Percentiles rank a stretch among this genome's conserved stretches.
These are phyloP conservation scores for Lasiodiplodia sp. DNA, from an alignment of 2,329 filamentous ascomycete species.

Conservation along the genomic window DNA sequence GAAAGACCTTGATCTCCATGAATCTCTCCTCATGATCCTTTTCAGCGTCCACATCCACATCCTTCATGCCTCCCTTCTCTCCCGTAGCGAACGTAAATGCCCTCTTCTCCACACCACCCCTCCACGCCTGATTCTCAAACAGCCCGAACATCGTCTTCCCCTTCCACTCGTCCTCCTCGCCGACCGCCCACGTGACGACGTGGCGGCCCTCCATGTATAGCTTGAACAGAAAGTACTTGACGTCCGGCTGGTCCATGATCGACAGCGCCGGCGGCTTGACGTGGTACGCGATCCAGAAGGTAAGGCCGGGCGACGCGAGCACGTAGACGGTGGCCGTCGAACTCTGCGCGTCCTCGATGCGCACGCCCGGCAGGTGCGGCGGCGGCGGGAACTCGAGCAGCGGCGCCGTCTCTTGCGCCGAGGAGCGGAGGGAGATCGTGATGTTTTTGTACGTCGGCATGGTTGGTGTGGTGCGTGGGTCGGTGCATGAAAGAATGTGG, in stretches of 20 bases:
- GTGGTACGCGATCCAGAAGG: conserved; percentile 30
- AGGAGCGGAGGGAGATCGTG: conserved; percentile 25
- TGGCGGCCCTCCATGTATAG: conserved; percentile 50
- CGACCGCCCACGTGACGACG: conserved; percentile 54
- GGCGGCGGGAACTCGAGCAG: conserved; percentile 27
- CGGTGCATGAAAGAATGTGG: not conserved
- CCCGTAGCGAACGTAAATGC: conserved; percentile 48
- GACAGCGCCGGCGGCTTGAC: conserved; percentile 24
- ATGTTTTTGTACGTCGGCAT: conserved; percentile 29
- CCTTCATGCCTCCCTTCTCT: conserved; percentile 20
- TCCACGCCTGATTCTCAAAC: conserved; percentile 44
- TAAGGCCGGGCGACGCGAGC: conserved; percentile 10
- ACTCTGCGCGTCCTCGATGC: conserved; percentile 1
- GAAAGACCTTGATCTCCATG: conserved; percentile 53
- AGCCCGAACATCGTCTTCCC: conserved; percentile 56
- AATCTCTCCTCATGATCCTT: conserved; percentile 38
- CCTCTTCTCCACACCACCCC: conserved; percentile 50
- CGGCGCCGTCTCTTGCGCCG: conserved; percentile 17
- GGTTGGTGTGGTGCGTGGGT: not conserved
- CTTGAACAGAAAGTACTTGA: conserved; percentile 54
- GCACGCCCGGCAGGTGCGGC: conserved; percentile 2
- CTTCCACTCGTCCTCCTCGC: conserved; percentile 50
- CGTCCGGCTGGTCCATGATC: not conserved
- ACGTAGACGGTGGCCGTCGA: conserved; percentile 20
- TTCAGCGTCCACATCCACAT: conserved; percentile 31